Evolutionary conservation across 164 flowering plant species (phyloP), one percentile per base, ranked within the genome.

Genomic region (Magnolia officinalis): DNA sequence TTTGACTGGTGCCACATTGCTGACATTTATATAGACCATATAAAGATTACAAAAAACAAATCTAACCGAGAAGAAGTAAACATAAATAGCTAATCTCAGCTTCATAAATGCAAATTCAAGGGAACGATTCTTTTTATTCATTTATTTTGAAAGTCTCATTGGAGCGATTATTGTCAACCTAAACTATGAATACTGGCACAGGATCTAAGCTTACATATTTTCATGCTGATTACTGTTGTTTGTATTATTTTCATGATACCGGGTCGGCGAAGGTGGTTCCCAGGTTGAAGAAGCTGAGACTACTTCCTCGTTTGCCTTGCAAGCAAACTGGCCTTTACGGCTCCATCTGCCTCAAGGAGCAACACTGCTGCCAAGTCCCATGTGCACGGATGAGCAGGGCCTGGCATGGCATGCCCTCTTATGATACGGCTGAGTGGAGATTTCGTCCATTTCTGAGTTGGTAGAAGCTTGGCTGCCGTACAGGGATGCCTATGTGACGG

Each of bases 291-390:
- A 63, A 71, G 76, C 45, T 61, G 79, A 72, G 50, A 69, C 50
- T 26, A 31, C 50, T 21, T 71, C 78, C 14, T 59, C 73, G 18
- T 23, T 26, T 58, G 71, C 71, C 20, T 77, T 61, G 50, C 78
- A 79, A 45, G 81, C 76, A 67, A 79, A 79, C 75, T 75, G 78
- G 51, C 81, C 81, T 49, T 79, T 79, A 14, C 55, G 72, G 78
- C 52, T 75, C 78, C 81, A 79, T 79, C 77, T 26, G 29, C 29
- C 1, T 26, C 1, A 26, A 26, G 29, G 29, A 26, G 29, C 2
- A 26, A 26, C 29, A 26, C 29, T 0, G 29, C 29, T 26, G 2
- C 29, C 29, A 26, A 26, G 29, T 26, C 29, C 29, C 29, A 26
- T 26, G 29, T 26, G 29, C 0, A 26, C 2, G 2, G 29, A 26